Base-by-base conservation (phyloP, 1,284 basidiomycete species). In the Marasmius sp. region DNA sequence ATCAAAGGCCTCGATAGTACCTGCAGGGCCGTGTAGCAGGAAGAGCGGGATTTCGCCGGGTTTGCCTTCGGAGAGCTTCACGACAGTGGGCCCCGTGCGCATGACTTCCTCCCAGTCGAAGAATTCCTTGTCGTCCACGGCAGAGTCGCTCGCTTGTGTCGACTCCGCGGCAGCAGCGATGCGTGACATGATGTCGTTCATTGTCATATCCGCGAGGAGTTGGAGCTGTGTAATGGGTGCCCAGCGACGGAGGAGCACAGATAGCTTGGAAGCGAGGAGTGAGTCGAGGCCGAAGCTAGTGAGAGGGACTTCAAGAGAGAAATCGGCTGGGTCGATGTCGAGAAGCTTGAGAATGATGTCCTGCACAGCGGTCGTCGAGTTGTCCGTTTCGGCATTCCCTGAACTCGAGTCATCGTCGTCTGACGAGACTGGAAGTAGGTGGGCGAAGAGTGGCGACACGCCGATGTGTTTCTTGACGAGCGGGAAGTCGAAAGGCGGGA, bases 401-500 rank as follows among this genome's bases (percentile, higher is more conserved):
- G n/a, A 11, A 1, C 33, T 34, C 8, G 49, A n/a, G 8, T 16
- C 18, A 37, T 49, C 41, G 11, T 36, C 37, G 9, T 45, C 43
- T 14, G 41, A 34, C 12, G 45, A 51, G 10, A 16, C 39, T 2
- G 22, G 18, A 11, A 41, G 3, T 7, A 49, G 53, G 47, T 60
- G 53, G 14, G 10, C 22, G 14, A 41, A 48, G 43, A 61, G n/a
- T 50, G 12, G 37, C 34, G 36, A 50, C 33, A 50, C 36, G 37
- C 59, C 59, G 10, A 12, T 43, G 20, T 5, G 7, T 50, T 50
- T 37, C 43, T 11, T 38, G 33, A 34, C 53, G 33, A 6, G 50
- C n/a, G 50, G 27, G 64, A 67, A 69, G 37, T 69, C 61, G 10
- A 71, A 58, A 41, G 64, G 61, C 0, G 70, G 70, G 20, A 72